Percentiles rank a stretch among this genome's conserved stretches.
Conservation (phyloP, 2,329 filamentous ascomycete genomes). For the Neoscytalidium dimidiatum region DNA sequence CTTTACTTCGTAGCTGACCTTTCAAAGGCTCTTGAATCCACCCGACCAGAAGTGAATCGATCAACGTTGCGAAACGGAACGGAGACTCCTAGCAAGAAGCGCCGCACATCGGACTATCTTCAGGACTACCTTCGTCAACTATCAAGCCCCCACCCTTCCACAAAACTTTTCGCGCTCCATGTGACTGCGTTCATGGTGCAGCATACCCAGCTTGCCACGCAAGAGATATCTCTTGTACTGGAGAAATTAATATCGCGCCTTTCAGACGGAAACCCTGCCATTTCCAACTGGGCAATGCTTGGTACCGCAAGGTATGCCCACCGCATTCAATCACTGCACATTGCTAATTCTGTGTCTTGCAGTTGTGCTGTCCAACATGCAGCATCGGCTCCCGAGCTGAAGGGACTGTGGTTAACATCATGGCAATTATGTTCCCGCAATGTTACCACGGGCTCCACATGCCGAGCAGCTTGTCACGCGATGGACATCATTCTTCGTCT, state of each 20-base stretch:
- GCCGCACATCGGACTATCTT: conserved; percentile 38
- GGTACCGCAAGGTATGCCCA: conserved; percentile 71
- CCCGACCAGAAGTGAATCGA: not conserved
- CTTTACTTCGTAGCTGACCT: conserved; percentile 43
- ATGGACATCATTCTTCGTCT: conserved; percentile 68
- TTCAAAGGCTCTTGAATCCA: conserved; percentile 36
- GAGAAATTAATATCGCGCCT: conserved; percentile 60
- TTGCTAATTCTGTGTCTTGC: not conserved
- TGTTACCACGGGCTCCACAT: conserved; percentile 69
- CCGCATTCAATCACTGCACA: not conserved
- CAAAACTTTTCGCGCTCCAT: conserved; percentile 56
- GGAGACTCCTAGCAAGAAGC: conserved; percentile 37
- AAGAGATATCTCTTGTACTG: conserved; percentile 59
- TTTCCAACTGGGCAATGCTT: conserved; percentile 81
- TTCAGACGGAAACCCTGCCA: conserved; percentile 66
- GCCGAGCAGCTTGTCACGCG: conserved; percentile 75
- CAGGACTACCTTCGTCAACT: conserved; percentile 43
- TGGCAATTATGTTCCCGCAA: conserved; percentile 76
- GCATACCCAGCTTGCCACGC: conserved; percentile 41
- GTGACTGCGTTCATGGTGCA: conserved; percentile 52
- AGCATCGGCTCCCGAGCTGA: conserved; percentile 46
- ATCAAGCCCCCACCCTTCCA: conserved; percentile 34
- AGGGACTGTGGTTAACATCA: conserved; percentile 65
- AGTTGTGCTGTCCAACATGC: conserved; percentile 51
- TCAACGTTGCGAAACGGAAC: conserved; percentile 28